phyloP scores from a whole-genome alignment of 805 yeast genomes.

The Monosporozyma aquatica region DNA sequence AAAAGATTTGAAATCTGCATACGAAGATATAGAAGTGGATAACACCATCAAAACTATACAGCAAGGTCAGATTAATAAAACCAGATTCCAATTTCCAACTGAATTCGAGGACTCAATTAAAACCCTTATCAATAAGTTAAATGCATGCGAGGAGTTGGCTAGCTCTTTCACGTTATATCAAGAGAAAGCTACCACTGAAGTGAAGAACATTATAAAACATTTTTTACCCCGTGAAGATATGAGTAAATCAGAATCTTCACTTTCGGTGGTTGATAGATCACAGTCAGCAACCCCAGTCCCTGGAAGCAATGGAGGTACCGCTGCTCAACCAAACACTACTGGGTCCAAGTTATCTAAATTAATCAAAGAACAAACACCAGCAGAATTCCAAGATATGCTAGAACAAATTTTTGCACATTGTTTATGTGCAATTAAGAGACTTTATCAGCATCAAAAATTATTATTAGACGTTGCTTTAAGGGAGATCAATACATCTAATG shows the following conservation, averaged over 20 bases:
- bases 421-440: constrained; percentile 64
- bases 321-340: constrained; percentile 15
- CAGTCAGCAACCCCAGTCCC: constrained; percentile 1
- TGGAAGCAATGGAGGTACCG: not conserved
- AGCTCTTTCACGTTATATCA: constrained; percentile 58
- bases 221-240: constrained; percentile 47
- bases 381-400: constrained; percentile 68
- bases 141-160: constrained; percentile 51
- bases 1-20: constrained; percentile 53
- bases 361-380: constrained; percentile 59
- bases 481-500: constrained; percentile 24
- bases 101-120: constrained; percentile 37
- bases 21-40: constrained; percentile 37
- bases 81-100: constrained; percentile 33
- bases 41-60: constrained; percentile 44
- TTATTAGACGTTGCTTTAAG: constrained; percentile 62
- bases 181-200: constrained; percentile 57
- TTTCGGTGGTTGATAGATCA: constrained; percentile 1
- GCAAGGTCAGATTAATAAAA: constrained; percentile 20
- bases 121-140: constrained; percentile 44
- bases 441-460: constrained; percentile 70
- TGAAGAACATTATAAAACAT: constrained; percentile 60
- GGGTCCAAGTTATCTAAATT: constrained; percentile 35
- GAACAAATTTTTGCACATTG: constrained; percentile 49
- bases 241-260: not conserved